Evolutionary conservation across 1,284 basidiomycete genomes (phyloP), one percentile per base, ranked within the genome.

Genomic region (Cutaneotrichosporon arboriforme): DNA sequence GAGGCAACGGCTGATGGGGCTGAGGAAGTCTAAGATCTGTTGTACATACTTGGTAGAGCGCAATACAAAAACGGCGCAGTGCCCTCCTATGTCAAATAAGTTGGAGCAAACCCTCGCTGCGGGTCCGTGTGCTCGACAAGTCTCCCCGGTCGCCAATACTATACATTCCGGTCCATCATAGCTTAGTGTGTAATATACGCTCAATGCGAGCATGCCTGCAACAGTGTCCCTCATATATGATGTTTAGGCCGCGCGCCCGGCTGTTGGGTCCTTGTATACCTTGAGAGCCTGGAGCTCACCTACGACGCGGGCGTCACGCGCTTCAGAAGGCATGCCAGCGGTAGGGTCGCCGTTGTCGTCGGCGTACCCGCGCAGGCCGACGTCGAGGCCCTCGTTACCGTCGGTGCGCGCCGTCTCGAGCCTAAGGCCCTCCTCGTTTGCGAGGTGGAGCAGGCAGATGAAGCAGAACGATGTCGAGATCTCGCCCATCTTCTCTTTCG

Each of bases 391-490:
- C 20, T 76, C 76, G 14, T 76, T 75, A 4, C 75, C 77, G 22
- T 77, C 76, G 35, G 67, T 68, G 33, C 74, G 59, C 4, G 70
- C 75, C 22, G 71, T 69, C 72, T 89, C 86, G 39, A 93, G 80
- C 66, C 85, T 86, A 41, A 97, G 79, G 1, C 93, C 93, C 68
- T 90, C 89, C 71, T 97, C 92, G 69, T 97, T 96, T 41, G 92
- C 93, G 38, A 98, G 79, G 77, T 97, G 92, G 33, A 96, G 77
- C 34, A 98, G 77, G 69, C 94, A 98, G 72, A 98, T 99, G 79
- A 98, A 99, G 75, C 94, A 98, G 83, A 97, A 98, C 58, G 90
- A 96, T 9, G 96, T 98, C 71, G 91, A 96, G 73, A 98, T 97
- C 65, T 99, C 96, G 42, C 88, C 85, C 86, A 98, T 88, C 79